Evolutionary conservation across 108 stramenopile genomes (phyloP).

Genomic region (Conticribra weissflogii): DNA sequence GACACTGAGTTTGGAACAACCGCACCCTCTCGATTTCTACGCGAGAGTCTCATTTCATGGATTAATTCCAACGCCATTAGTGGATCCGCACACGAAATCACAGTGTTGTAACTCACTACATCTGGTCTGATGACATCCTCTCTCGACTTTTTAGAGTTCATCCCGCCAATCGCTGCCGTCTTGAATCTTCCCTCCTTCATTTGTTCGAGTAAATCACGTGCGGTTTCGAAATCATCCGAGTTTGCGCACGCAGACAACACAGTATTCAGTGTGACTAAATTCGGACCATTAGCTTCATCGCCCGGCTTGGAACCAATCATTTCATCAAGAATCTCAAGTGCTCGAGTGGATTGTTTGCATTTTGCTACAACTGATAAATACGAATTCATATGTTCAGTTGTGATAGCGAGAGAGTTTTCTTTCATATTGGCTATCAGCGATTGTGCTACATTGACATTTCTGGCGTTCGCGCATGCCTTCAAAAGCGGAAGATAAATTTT

Average conservation of each 20-base stretch:
- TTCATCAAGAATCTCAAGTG: conserved; percentile 7
- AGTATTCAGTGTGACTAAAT: conserved; percentile 60
- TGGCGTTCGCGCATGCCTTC: conserved; percentile 42
- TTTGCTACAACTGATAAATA: conserved; percentile 12
- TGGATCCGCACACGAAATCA: conserved; percentile 37
- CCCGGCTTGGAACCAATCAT: conserved; percentile 5
- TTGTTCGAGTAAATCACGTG: conserved; percentile 44
- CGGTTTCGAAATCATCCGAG: conserved; percentile 53
- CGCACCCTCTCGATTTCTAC: conserved; percentile 61
- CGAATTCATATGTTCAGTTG: conserved; percentile 33
- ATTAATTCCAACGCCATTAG: conserved; percentile 14
- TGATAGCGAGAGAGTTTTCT: conserved; percentile 21
- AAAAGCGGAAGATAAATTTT: conserved; percentile 42
- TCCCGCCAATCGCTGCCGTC: background rate
- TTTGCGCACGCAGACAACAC: conserved; percentile 60
- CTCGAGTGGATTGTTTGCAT: background rate
- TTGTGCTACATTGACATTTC: conserved; percentile 38
- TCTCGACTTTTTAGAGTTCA: background rate
- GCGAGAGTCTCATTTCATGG: conserved; percentile 65
- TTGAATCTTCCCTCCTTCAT: conserved; percentile 32
- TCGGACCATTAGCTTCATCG: conserved; percentile 19
- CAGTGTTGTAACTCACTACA: conserved; percentile 38
- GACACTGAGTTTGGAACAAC: conserved; percentile 55
- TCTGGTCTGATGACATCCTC: conserved; percentile 21
- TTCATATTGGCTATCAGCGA: conserved; percentile 46